These are phyloP conservation scores for Brassica juncea DNA, from an alignment of 345 rosid species.

Conservation along the genomic window DNA sequence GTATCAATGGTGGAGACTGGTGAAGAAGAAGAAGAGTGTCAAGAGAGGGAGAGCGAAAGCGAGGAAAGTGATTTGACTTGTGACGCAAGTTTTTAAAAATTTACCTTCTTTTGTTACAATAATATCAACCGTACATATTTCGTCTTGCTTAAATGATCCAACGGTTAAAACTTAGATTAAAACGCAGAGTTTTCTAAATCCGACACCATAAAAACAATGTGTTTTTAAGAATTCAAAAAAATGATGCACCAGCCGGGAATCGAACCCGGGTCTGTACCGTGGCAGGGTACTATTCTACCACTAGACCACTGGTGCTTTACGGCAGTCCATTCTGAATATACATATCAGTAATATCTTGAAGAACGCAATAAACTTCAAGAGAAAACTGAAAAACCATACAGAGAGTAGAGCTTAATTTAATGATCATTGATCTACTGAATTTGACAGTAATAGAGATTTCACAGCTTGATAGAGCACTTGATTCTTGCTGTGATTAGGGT, in stretches of 20 bases:
- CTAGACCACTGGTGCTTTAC: conserved; percentile 46
- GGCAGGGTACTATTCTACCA: conserved; percentile 71
- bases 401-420: neutral
- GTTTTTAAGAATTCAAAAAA: neutral
- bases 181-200: neutral
- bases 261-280: conserved; percentile 86
- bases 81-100: neutral
- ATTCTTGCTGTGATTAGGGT: neutral
- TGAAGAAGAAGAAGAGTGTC: neutral
- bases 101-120: neutral
- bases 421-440: neutral
- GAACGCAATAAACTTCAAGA: neutral
- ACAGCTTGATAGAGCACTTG: neutral
- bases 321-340: neutral
- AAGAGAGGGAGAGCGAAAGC: neutral
- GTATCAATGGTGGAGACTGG: conserved; percentile 6
- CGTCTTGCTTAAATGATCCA: neutral
- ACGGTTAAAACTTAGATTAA: neutral
- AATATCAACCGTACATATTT: neutral
- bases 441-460: neutral
- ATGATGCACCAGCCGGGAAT: conserved; percentile 69
- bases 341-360: neutral
- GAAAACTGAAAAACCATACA: neutral
- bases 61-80: neutral
- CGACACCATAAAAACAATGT: neutral